These are phyloP conservation scores for Solanum paucissectum DNA, from an alignment of 257 asterid species.

Conservation along the genomic window DNA sequence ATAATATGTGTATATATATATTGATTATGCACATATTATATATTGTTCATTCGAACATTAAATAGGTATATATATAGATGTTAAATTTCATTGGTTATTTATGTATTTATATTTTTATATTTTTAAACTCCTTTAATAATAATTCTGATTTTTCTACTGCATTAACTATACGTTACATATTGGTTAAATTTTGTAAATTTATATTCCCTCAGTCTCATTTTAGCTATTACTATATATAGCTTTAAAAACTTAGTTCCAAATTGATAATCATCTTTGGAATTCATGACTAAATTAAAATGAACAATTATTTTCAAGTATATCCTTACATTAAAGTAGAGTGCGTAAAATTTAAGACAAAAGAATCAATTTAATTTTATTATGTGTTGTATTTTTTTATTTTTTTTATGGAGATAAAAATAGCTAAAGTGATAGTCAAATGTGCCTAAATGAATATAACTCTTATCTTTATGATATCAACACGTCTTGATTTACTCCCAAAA, in stretches of 20 bases:
- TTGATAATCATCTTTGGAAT: neutral
- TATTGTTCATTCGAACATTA: neutral
- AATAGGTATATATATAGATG: too few species aligned
- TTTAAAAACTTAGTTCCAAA: neutral
- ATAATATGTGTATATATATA: too few species aligned
- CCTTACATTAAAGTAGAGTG: neutral
- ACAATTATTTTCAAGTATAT: too few species aligned
- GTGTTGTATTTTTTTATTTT: neutral
- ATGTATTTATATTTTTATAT: too few species aligned
- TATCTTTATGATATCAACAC: neutral
- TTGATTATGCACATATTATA: too few species aligned
- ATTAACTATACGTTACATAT: neutral
- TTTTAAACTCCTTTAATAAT: neutral
- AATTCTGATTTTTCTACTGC: too few species aligned
- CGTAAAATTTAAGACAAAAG: neutral
- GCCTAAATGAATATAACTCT: neutral
- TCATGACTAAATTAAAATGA: neutral
- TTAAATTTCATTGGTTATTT: too few species aligned
- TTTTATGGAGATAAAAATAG: neutral
- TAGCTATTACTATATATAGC: neutral
- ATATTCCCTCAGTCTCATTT: neutral
- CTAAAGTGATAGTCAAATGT: neutral
- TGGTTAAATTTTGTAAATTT: too few species aligned
- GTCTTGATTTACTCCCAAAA: neutral
- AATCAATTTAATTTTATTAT: neutral